Conservation (phyloP, 345 rosid genomes). For the Pugionium dolabratum region DNA sequence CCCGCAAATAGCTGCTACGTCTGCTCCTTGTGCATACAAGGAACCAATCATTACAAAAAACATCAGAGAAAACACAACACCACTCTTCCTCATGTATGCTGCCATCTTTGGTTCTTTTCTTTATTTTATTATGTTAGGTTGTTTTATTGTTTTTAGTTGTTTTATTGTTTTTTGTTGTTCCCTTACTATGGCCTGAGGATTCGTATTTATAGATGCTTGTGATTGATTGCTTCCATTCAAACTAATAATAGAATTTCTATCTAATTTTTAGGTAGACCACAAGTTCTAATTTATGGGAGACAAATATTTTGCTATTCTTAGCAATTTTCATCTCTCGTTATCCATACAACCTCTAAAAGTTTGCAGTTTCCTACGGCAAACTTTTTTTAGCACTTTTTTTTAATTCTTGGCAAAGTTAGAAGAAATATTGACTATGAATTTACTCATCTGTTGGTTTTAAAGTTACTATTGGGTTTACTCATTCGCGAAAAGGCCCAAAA, state of each 20-base stretch:
- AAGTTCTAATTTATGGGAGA: slow-evolving; percentile 12
- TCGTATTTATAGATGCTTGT: slow-evolving; percentile 15
- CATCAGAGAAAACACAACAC: slow-evolving; percentile 26
- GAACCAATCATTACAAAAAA: slow-evolving; percentile 26
- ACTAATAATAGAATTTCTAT: slow-evolving; percentile 15
- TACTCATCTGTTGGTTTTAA: neutral
- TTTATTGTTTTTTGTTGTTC: slow-evolving; percentile 2
- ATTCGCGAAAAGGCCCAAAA: no score
- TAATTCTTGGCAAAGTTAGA: neutral
- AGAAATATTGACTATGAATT: slow-evolving; percentile 4
- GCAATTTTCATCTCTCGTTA: neutral
- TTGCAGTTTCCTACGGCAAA: no score
- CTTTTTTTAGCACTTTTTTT: no score
- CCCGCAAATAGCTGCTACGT: slow-evolving; percentile 19
- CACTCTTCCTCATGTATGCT: slow-evolving; percentile 18
- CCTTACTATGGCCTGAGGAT: neutral
- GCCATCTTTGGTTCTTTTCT: slow-evolving; percentile 27
- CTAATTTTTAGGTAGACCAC: slow-evolving; percentile 36
- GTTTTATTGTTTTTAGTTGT: slow-evolving; percentile 4
- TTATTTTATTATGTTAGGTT: no score
- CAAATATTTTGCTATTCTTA: slow-evolving; percentile 27
- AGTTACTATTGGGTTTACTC: slow-evolving; percentile 16
- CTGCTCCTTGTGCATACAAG: slow-evolving; percentile 23
- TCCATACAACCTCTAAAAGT: no score
- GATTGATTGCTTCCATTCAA: slow-evolving; percentile 19